A percentile compares a stretch with the other conserved stretches of the same genome.
Conservation (phyloP, 2,329 filamentous ascomycete species). For the Cryphonectria nitschkei region DNA sequence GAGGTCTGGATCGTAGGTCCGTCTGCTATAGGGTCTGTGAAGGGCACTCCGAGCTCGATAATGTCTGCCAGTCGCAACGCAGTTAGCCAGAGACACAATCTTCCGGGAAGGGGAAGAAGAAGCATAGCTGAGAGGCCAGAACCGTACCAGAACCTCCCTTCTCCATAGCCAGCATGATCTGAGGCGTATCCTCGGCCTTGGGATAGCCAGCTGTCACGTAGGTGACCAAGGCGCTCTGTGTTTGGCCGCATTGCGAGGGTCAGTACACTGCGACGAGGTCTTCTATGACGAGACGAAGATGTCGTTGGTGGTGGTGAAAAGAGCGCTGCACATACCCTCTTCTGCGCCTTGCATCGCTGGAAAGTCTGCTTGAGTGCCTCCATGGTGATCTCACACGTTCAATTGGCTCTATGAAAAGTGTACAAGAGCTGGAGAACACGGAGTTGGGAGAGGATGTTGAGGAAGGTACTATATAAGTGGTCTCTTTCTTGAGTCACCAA, state of each 20-base stretch:
- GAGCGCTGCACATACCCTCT: conserved; percentile 50
- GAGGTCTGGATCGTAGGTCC: conserved; percentile 95
- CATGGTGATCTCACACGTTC: conserved; percentile 44
- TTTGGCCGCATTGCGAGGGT: conserved; percentile 22
- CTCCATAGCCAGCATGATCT: conserved; percentile 87
- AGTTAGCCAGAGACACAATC: conserved; percentile 8
- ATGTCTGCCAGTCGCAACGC: conserved; percentile 62
- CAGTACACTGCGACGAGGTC: conserved; percentile 13
- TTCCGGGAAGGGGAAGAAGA: too few relatives aligned
- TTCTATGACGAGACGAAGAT: neutral
- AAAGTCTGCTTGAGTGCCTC: conserved; percentile 64
- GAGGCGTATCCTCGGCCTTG: conserved; percentile 76
- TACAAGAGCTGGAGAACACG: conserved; percentile 7
- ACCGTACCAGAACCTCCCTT: conserved; percentile 82
- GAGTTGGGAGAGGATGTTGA: conserved; percentile 1
- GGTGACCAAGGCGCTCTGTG: conserved; percentile 81
- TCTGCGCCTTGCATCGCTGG: conserved; percentile 61
- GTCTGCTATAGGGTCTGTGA: conserved; percentile 97
- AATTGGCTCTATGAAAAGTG: conserved; percentile 21
- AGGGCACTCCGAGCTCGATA: conserved; percentile 93
- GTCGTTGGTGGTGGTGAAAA: neutral
- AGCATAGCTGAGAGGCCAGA: neutral
- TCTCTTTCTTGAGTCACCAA: conserved; percentile 28
- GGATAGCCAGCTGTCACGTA: conserved; percentile 97
- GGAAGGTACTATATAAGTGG: neutral